A percentile compares a stretch with the other conserved stretches of the same genome.
Conservation (phyloP, 352 stramenopile species). For the Phytophthora pini region DNA sequence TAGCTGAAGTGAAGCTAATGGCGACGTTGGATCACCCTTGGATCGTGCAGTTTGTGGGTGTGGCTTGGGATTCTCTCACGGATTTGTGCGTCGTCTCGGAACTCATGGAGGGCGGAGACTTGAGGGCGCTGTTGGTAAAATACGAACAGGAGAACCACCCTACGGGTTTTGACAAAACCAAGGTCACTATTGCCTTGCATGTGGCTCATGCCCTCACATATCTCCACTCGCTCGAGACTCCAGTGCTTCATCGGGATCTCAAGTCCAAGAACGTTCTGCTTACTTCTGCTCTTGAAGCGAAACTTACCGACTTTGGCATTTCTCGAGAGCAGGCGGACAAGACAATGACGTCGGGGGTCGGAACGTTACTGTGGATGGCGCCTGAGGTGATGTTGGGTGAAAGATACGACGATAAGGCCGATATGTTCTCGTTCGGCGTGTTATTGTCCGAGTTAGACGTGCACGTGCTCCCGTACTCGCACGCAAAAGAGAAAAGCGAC, state of each 20-base stretch:
- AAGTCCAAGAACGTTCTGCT: conserved; percentile 37
- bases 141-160: conserved; percentile 17
- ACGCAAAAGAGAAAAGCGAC: conserved; percentile 19
- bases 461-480: conserved; percentile 31
- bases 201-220: conserved; percentile 40
- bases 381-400: conserved; percentile 34
- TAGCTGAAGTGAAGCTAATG: conserved; percentile 41
- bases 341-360: conserved; percentile 43
- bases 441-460: conserved; percentile 35
- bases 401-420: conserved; percentile 23
- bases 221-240: conserved; percentile 12
- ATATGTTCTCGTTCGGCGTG: conserved; percentile 19
- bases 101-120: conserved; percentile 49
- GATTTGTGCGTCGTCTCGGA: conserved; percentile 42
- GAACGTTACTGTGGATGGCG: conserved; percentile 35
- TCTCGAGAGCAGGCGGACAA: conserved; percentile 25
- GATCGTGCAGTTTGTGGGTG: conserved; percentile 53
- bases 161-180: conserved; percentile 37
- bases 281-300: conserved; percentile 28
- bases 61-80: conserved; percentile 48
- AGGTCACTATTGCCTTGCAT: conserved; percentile 49
- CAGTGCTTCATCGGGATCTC: conserved; percentile 18
- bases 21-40: conserved; percentile 44
- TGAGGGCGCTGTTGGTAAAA: conserved; percentile 34
- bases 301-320: conserved; percentile 51